A percentile compares a stretch with the other conserved stretches of the same genome.
Evolutionary conservation across 2,329 filamentous ascomycete species (phyloP).

Genomic region (Fusarium palustre): DNA sequence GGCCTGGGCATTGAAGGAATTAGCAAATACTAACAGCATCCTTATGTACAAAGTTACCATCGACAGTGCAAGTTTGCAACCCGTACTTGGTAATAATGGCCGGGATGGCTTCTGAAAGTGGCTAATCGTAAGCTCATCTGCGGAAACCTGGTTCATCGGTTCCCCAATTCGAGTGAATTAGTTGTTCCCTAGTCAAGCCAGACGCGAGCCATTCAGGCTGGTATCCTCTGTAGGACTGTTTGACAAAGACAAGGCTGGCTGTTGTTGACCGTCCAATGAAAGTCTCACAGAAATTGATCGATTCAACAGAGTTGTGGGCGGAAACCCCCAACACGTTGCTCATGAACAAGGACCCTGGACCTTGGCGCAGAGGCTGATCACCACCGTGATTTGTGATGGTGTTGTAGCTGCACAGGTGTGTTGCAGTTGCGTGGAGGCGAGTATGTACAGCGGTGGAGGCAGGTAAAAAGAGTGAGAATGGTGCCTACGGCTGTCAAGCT

Average conservation of each 20-base stretch:
- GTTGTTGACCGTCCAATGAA: conserved; percentile 5
- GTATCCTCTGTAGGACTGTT: neutral
- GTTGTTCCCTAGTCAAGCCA: conserved; percentile 1
- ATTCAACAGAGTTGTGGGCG: conserved; percentile 30
- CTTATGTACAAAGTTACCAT: neutral
- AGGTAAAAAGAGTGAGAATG: neutral
- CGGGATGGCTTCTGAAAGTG: neutral
- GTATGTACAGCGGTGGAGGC: conserved; percentile 5
- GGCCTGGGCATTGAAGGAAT: neutral
- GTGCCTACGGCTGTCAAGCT: conserved; percentile 8
- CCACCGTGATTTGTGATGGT: conserved; percentile 34
- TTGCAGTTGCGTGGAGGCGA: conserved; percentile 23
- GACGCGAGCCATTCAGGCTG: conserved; percentile 14
- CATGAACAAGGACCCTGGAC: conserved; percentile 36
- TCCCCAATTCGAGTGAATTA: conserved; percentile 3
- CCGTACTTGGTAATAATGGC: conserved; percentile 12
- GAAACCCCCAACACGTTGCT: conserved; percentile 29
- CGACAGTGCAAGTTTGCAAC: neutral
- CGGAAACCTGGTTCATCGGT: neutral
- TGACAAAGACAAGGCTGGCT: conserved; percentile 17
- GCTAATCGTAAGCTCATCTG: neutral
- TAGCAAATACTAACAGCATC: conserved; percentile 17
- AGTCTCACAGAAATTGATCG: neutral
- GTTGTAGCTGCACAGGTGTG: conserved; percentile 21
- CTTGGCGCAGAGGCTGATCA: conserved; percentile 41